Base-by-base conservation (phyloP, 768 basidiomycete species). In the Leccinellum albellum region DNA sequence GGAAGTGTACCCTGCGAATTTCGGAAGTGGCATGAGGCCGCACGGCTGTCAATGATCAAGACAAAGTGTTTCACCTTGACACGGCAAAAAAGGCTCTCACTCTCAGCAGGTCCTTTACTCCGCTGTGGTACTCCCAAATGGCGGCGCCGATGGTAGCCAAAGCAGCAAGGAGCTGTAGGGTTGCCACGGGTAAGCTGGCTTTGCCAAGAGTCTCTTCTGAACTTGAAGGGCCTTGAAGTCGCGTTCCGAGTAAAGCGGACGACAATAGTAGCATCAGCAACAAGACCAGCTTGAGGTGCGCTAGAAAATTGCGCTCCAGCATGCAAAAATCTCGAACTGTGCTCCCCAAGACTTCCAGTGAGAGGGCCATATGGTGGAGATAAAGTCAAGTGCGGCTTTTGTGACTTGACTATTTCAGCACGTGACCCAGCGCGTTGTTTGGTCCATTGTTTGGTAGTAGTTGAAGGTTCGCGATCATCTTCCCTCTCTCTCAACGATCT, bases 321-420 rank as follows among this genome's bases (percentile, higher is more conserved):
- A 90, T 88, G 70, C 82, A 86, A 59, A 82, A 88, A 67, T 91
- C 89, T 64, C 88, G 78, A n/a, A 86, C 86, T 6, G 76, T 75
- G 61, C 88, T 86, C 45, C 83, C 84, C 24, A 70, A 70, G 61
- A 83, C 82, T 52, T 77, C 72, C 12, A 82, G 50, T 61, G 57
- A 75, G 40, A 65, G 59, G 58, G 64, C 28, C 69, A 64, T 63
- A 6, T 13, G 14, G 23, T 40, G 40, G 23, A 23, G 42, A 23
- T 21, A 21, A 42, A 17, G 35, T 37, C 28, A 29, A 29, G 28
- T 8, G 29, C 29, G 29, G 17, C 31, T 37, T n/a, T 45, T 15
- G 28, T 47, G 49, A 57, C 49, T 53, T 47, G 49, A 57, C 49
- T 53, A 53, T 48, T 21, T 21, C 9, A 12, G 6, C 69, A 70